These are phyloP conservation scores for Coemansia reversa DNA, from an alignment of 192 early-diverging fungal genomes.

Conservation along the genomic window DNA sequence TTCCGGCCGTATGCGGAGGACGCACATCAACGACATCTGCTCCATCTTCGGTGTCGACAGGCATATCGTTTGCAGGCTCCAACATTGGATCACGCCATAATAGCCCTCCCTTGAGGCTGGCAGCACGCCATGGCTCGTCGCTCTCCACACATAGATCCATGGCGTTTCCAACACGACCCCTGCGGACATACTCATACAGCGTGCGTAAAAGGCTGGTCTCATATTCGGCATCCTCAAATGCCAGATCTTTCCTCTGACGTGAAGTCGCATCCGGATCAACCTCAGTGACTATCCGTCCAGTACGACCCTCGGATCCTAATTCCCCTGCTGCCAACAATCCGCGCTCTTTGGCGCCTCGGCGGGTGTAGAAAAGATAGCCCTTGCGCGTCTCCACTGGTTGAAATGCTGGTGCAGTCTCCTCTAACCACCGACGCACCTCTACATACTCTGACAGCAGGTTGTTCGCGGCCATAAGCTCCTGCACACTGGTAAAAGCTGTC, in stretches of 20 bases:
- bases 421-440: slow-evolving; percentile 52
- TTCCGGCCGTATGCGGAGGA: slow-evolving; percentile 37
- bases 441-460: slow-evolving; percentile 38
- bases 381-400: slow-evolving; percentile 54
- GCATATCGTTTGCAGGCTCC: slow-evolving; percentile 23
- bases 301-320: background rate
- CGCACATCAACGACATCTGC: slow-evolving; percentile 11
- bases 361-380: slow-evolving; percentile 55
- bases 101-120: slow-evolving; percentile 67
- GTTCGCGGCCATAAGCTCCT: slow-evolving; percentile 34
- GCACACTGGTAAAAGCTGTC: slow-evolving; percentile 38
- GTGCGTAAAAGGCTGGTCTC: slow-evolving; percentile 63
- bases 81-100: slow-evolving; percentile 57
- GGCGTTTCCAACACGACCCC: slow-evolving; percentile 66
- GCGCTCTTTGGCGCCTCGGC: slow-evolving; percentile 32
- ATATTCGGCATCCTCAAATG: slow-evolving; percentile 40
- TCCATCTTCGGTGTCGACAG: slow-evolving; percentile 13
- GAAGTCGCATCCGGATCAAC: slow-evolving; percentile 42
- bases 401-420: slow-evolving; percentile 46
- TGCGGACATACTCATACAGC: slow-evolving; percentile 74
- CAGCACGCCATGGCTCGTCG: slow-evolving; percentile 80
- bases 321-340: background rate
- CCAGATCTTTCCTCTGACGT: slow-evolving; percentile 34
- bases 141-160: slow-evolving; percentile 69
- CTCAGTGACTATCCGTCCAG: slow-evolving; percentile 27